A percentile compares a stretch with the other conserved stretches of the same genome.
Evolutionary conservation across 306 rosid genomes (phyloP).

Genomic region (Dalbergia oliveri): DNA sequence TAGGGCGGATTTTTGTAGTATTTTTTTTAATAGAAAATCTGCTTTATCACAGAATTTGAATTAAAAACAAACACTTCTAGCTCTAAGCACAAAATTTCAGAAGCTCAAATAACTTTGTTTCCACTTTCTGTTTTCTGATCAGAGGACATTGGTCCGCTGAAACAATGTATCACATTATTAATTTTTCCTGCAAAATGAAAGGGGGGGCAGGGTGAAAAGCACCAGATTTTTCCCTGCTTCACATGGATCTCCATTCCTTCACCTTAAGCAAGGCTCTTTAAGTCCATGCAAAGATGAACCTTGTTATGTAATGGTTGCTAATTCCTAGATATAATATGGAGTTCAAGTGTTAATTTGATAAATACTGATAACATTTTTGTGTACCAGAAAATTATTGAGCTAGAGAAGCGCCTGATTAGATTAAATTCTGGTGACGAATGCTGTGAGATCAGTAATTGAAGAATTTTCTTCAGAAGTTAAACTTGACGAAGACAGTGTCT

Average conservation of each 20-base stretch:
- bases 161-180: neutral
- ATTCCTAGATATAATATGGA: slow-evolving; percentile 1
- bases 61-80: neutral
- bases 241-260: neutral
- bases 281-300: neutral
- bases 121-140: neutral
- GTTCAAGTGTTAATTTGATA: slow-evolving; percentile 25
- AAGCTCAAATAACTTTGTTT: neutral
- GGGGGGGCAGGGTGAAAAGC: neutral
- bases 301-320: neutral
- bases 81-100: neutral
- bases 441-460: slow-evolving; percentile 81
- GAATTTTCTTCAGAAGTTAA: slow-evolving; percentile 73
- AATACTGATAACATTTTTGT: slow-evolving; percentile 28
- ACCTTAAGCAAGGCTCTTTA: neutral
- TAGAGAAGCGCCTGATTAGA: slow-evolving; percentile 77
- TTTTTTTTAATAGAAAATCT: neutral
- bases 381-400: slow-evolving; percentile 74
- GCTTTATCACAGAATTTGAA: neutral
- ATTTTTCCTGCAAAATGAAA: neutral
- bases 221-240: neutral
- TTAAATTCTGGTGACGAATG: slow-evolving; percentile 78
- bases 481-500: slow-evolving; percentile 71
- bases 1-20: no score
- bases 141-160: neutral